phyloP scores from a whole-genome alignment of 305 asterid genomes.

The Fraxinus sp. region DNA sequence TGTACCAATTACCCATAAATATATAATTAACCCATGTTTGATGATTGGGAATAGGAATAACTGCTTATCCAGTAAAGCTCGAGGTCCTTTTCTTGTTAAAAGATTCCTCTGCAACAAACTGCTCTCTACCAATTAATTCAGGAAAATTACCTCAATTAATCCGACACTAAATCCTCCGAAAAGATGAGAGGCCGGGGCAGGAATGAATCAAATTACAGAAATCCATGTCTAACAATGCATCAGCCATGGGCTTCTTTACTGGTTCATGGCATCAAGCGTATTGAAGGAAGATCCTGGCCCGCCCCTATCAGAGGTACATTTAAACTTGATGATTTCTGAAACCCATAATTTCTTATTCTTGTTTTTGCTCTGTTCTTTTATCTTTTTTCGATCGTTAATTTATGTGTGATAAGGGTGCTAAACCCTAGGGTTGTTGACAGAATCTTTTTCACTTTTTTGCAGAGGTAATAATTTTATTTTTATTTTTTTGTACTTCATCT shows the following conservation, averaged over 20 bases:
- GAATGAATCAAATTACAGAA: constrained; percentile 50
- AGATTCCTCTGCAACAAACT: neutral
- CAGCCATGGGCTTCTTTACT: constrained; percentile 99
- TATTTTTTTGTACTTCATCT: neutral
- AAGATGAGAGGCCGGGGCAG: constrained; percentile 52
- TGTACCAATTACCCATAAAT: too few species aligned
- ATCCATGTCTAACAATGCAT: constrained; percentile 96
- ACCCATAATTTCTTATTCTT: neutral
- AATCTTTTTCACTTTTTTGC: neutral
- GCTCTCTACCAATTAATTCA: neutral
- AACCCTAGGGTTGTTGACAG: neutral
- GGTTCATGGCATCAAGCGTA: constrained; percentile 84
- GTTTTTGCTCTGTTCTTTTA: neutral
- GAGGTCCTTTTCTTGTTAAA: neutral
- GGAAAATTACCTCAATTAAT: neutral
- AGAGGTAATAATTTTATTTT: neutral
- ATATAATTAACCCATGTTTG: neutral
- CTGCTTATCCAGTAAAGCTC: neutral
- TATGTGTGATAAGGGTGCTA: neutral
- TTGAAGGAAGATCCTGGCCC: constrained; percentile 98
- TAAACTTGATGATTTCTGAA: neutral
- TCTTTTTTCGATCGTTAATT: neutral
- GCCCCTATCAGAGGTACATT: constrained; percentile 68
- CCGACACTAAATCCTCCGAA: neutral
- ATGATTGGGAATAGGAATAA: neutral